Percentiles rank a stretch among this genome's conserved stretches.
These are phyloP conservation scores for Beauveria asiatica DNA, from an alignment of 2,329 filamentous ascomycete genomes.

Conservation along the genomic window DNA sequence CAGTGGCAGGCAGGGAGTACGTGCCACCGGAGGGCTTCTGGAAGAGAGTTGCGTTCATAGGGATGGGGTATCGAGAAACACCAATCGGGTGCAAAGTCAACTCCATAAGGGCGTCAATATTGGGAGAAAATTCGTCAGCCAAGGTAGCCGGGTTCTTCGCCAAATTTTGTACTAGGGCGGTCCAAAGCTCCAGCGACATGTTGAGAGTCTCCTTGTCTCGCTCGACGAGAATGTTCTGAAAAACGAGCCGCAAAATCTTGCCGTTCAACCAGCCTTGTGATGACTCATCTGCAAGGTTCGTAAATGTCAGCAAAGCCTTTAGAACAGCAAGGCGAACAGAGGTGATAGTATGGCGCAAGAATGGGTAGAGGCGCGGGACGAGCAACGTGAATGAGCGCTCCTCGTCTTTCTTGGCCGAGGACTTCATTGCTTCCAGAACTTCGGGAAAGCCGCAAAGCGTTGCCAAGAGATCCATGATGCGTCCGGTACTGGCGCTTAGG, in stretches of 20 bases:
- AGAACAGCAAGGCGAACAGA: constrained; percentile 89
- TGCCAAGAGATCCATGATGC: constrained; percentile 95
- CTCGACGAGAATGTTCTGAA: constrained; percentile 92
- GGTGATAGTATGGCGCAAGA: constrained; percentile 93
- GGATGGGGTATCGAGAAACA: constrained; percentile 79
- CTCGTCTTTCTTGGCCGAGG: constrained; percentile 71
- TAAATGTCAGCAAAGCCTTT: constrained; percentile 85
- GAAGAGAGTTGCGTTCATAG: constrained; percentile 84
- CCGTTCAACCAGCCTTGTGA: constrained; percentile 90
- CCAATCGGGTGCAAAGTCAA: constrained; percentile 87
- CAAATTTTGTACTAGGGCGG: constrained; percentile 63
- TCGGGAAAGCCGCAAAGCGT: constrained; percentile 92
- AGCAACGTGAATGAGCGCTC: constrained; percentile 86
- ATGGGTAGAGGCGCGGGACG: constrained; percentile 89
- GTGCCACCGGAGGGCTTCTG: constrained; percentile 87
- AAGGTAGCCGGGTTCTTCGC: constrained; percentile 56
- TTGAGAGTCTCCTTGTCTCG: constrained; percentile 75
- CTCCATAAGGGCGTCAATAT: constrained; percentile 74
- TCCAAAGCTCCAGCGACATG: constrained; percentile 82
- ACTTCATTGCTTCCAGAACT: constrained; percentile 89
- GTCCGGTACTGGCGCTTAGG: constrained; percentile 91
- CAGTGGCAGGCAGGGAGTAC: constrained; percentile 50
- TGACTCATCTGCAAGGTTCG: constrained; percentile 70
- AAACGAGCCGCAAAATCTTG: constrained; percentile 77
- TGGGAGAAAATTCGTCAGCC: constrained; percentile 61